A percentile compares a stretch with the other conserved stretches of the same genome.
Evolutionary conservation across 2,329 filamentous ascomycete genomes (phyloP).

Genomic region (Cordyceps cateniannulata): DNA sequence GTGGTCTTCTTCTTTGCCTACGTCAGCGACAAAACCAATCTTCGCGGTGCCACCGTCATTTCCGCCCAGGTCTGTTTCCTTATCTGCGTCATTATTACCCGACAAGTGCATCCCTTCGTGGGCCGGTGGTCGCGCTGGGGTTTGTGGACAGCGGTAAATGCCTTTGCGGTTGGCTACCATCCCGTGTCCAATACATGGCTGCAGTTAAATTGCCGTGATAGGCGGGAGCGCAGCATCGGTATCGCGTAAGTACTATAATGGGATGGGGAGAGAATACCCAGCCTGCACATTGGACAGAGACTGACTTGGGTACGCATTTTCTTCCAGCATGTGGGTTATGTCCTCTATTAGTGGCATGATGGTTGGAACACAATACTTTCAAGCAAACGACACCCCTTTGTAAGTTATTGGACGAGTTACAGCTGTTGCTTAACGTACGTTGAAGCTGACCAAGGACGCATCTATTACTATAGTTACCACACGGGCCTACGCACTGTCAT

Average conservation of each 20-base stretch:
- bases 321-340: slow-evolving; percentile 38
- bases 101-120: slow-evolving; percentile 34
- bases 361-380: slow-evolving; percentile 45
- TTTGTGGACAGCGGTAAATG: slow-evolving; percentile 45
- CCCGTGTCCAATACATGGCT: slow-evolving; percentile 48
- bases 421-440: neutral
- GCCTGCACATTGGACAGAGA: neutral
- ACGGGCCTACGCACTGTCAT: slow-evolving; percentile 40
- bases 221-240: slow-evolving; percentile 40
- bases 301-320: neutral
- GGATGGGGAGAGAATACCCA: neutral
- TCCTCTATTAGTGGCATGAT: slow-evolving; percentile 43
- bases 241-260: slow-evolving; percentile 33
- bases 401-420: slow-evolving; percentile 17
- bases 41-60: slow-evolving; percentile 37
- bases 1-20: slow-evolving; percentile 43
- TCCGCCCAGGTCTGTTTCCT: slow-evolving; percentile 39
- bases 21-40: slow-evolving; percentile 39
- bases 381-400: slow-evolving; percentile 34
- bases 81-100: slow-evolving; percentile 34
- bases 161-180: slow-evolving; percentile 46
- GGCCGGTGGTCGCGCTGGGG: slow-evolving; percentile 43
- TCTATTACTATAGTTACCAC: slow-evolving; percentile 34
- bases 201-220: slow-evolving; percentile 42
- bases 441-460: neutral